Conservation (phyloP, 129 eudicot species). For the Sambucus nigra region DNA sequence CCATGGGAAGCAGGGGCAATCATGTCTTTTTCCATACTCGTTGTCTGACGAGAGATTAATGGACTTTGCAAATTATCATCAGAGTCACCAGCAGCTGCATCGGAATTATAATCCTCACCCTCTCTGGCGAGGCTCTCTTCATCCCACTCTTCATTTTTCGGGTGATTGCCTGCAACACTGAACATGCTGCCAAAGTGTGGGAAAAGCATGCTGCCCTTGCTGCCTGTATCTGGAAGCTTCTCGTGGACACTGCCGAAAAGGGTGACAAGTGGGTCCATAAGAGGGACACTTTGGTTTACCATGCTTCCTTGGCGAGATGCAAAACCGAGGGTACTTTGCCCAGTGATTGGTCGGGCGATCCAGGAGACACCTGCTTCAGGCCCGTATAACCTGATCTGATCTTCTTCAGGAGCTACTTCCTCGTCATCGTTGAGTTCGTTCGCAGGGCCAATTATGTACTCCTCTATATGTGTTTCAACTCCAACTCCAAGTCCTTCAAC, state of each 20-base stretch:
- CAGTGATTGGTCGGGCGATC: conserved; percentile 68
- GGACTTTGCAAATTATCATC: conserved; percentile 79
- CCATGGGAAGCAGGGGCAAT: conserved; percentile 41
- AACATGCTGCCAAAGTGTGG: conserved; percentile 93
- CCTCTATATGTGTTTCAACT: conserved; percentile 61
- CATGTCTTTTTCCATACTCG: conserved; percentile 47
- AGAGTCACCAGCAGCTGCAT: conserved; percentile 41
- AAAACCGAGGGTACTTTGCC: conserved; percentile 71
- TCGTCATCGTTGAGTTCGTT: conserved; percentile 38
- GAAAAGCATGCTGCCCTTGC: conserved; percentile 69
- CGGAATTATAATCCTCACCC: conserved; percentile 43
- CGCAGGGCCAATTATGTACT: conserved; percentile 64
- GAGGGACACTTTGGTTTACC: conserved; percentile 25
- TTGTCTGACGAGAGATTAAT: conserved; percentile 62
- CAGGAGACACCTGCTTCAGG: conserved; percentile 61
- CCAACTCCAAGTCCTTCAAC: conserved; percentile 91
- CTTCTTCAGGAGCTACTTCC: conserved; percentile 46
- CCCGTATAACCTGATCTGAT: conserved; percentile 50
- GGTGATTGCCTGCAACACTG: conserved; percentile 45
- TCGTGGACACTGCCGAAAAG: conserved; percentile 88
- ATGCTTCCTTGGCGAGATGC: conserved; percentile 67
- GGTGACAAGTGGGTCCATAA: conserved; percentile 79
- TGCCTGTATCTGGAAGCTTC: conserved; percentile 77
- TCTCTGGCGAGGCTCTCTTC: conserved; percentile 53
- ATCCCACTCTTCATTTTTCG: conserved; percentile 68